Conservation (phyloP, 2,329 filamentous ascomycete species). For the Hypoxylon sp. region DNA sequence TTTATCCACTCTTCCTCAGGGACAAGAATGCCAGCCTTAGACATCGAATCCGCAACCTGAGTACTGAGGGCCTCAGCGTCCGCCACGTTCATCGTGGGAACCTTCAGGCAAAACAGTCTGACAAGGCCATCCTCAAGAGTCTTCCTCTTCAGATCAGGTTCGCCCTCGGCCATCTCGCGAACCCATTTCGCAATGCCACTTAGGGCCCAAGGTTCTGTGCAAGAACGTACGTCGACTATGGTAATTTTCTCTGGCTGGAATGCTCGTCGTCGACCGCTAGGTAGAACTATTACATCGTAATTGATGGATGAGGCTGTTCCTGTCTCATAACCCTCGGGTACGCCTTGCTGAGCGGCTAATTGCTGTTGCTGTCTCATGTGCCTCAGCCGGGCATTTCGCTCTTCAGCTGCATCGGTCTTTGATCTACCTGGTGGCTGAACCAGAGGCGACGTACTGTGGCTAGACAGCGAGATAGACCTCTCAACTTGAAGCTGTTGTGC, state of each 20-base stretch:
- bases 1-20: slow-evolving; percentile 98
- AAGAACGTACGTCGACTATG: slow-evolving; percentile 84
- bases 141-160: slow-evolving; percentile 87
- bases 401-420: slow-evolving; percentile 91
- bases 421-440: slow-evolving; percentile 88
- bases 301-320: slow-evolving; percentile 69
- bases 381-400: slow-evolving; percentile 65
- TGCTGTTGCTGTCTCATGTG: slow-evolving; percentile 70
- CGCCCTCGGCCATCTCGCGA: slow-evolving; percentile 89
- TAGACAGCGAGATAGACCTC: slow-evolving; percentile 86
- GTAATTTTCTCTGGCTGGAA: slow-evolving; percentile 90
- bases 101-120: slow-evolving; percentile 91
- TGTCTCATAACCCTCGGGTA: slow-evolving; percentile 70
- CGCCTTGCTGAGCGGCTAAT: slow-evolving; percentile 66
- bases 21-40: slow-evolving; percentile 81
- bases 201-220: slow-evolving; percentile 91
- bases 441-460: slow-evolving; percentile 83
- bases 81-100: slow-evolving; percentile 98
- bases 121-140: slow-evolving; percentile 90
- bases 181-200: slow-evolving; percentile 91
- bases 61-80: slow-evolving; percentile 91
- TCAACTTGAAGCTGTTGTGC: slow-evolving; percentile 67
- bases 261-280: slow-evolving; percentile 82
- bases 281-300: slow-evolving; percentile 88
- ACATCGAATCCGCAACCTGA: slow-evolving; percentile 84